These are phyloP conservation scores for Colletotrichum destructivum DNA, from an alignment of 2,329 filamentous ascomycete species.

Conservation along the genomic window DNA sequence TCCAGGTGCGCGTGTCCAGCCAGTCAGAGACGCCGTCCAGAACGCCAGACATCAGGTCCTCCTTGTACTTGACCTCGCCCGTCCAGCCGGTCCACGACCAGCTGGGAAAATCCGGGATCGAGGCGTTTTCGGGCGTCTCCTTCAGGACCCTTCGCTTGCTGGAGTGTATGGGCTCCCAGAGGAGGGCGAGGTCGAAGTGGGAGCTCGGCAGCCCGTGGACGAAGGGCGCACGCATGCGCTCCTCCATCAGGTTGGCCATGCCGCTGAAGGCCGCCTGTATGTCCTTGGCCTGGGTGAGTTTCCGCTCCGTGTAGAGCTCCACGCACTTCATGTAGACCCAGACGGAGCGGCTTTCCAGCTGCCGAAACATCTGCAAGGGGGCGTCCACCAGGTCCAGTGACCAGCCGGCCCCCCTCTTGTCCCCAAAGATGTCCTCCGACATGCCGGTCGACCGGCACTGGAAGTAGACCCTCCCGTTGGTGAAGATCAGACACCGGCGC, in stretches of 20 bases:
- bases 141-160: slow-evolving; percentile 1
- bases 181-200: slow-evolving; percentile 53
- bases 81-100: slow-evolving; percentile 56
- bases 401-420: slow-evolving; percentile 46
- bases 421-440: slow-evolving; percentile 50
- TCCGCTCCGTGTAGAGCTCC: slow-evolving; percentile 48
- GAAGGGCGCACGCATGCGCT: slow-evolving; percentile 46
- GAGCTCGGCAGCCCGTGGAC: slow-evolving; percentile 51
- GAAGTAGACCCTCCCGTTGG: slow-evolving; percentile 50
- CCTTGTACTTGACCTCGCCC: slow-evolving; percentile 44
- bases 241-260: slow-evolving; percentile 47
- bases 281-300: slow-evolving; percentile 47
- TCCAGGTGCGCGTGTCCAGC: slow-evolving; percentile 54
- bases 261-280: slow-evolving; percentile 54
- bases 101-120: slow-evolving; percentile 49
- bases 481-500: slow-evolving; percentile 59
- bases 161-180: slow-evolving; percentile 49
- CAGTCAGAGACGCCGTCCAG: slow-evolving; percentile 51
- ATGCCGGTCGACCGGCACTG: slow-evolving; percentile 48
- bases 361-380: slow-evolving; percentile 47
- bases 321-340: slow-evolving; percentile 52
- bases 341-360: slow-evolving; percentile 47
- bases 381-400: slow-evolving; percentile 50
- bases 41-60: slow-evolving; percentile 44
- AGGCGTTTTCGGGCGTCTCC: not conserved